Evolutionary conservation across 176 grass and related monocot genomes (phyloP), one percentile per base, ranked within the genome.

Genomic region (Zea luxurians): DNA sequence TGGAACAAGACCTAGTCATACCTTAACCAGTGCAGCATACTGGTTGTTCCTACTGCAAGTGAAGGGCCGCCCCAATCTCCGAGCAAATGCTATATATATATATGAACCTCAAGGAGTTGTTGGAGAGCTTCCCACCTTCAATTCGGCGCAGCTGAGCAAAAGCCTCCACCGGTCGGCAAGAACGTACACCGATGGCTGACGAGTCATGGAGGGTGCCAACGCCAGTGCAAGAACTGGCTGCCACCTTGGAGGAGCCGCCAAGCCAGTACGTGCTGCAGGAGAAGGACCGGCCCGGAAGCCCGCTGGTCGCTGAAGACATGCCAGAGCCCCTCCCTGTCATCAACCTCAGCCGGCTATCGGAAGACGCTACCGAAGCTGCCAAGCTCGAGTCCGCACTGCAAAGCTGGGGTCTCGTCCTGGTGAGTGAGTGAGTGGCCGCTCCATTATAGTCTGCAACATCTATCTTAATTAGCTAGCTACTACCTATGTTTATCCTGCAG

Each of bases 341-440:
- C 42, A 78, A 89, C 63, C 78, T 85, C 41, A 55, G 65, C 58
- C 20, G 13, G 42, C 43, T 63, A 13, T 4, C 8, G 4, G 21
- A 4, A 3, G 63, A 18, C 3, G 38, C 41, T 34, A 50, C 50
- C 16, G 90, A 89, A 72, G 67, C 41, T 2, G 66, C 41, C n/a
- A 89, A 85, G 79, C 87, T 89, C 42, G 13, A 37, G 4, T 7
- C 62, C 1, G 87, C 81, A 11, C 76, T 89, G 4, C 50, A 66
- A 53, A 75, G 13, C 66, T 93, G 87, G 87, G 90, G 90, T 0
- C 52, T 93, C 4, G 63, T 85, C 50, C 37, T 65, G 79, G 61
- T 90, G n/a, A 63, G 65, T 43, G 11, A 41, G 4, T 38, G 37
- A 38, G 37, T 38, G 37, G 2, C 38, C 34, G 4, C 61, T 63